Percentiles rank a stretch among this genome's conserved stretches.
phyloP scores from a whole-genome alignment of 2,329 filamentous ascomycete genomes.

The Endoconidiophora laricicola region DNA sequence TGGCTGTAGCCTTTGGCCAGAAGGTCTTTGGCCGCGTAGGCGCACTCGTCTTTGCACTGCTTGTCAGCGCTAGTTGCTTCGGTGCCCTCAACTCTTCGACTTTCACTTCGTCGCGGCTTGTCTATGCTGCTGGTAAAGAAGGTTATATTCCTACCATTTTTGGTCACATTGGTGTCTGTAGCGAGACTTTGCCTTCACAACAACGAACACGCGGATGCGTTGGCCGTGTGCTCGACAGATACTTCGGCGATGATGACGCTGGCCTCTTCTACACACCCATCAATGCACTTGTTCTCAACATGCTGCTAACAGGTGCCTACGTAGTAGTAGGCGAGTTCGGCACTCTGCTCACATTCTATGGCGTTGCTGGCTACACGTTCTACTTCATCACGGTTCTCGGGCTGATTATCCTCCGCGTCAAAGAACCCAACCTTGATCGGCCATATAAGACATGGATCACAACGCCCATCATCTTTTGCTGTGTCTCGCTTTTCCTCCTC shows the following conservation, averaged over 20 bases:
- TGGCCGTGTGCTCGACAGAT: conserved; percentile 38
- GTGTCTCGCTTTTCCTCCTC: conserved; percentile 83
- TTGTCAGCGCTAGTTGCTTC: conserved; percentile 84
- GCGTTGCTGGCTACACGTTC: conserved; percentile 90
- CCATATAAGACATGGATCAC: conserved; percentile 95
- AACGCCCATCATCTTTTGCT: conserved; percentile 96
- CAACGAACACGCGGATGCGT: conserved; percentile 37
- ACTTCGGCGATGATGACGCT: conserved; percentile 59
- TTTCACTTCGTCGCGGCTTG: conserved; percentile 80
- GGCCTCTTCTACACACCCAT: conserved; percentile 90
- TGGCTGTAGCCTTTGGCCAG: conserved; percentile 85
- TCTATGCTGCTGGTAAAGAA: conserved; percentile 90
- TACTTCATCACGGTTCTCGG: conserved; percentile 94
- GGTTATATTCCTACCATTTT: conserved; percentile 78
- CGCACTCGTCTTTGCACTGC: conserved; percentile 67
- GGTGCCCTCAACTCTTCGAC: conserved; percentile 87
- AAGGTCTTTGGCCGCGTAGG: conserved; percentile 79
- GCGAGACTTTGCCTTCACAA: conserved; percentile 21
- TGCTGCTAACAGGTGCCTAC: conserved; percentile 55
- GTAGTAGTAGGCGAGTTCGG: conserved; percentile 77
- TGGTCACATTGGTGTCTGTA: conserved; percentile 58
- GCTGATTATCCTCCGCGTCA: conserved; percentile 74
- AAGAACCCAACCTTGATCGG: conserved; percentile 71
- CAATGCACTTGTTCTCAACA: conserved; percentile 75
- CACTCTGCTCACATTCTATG: conserved; percentile 90